These are phyloP conservation scores for Nitzschia sp. DNA, from an alignment of 108 stramenopile species.

Conservation along the genomic window DNA sequence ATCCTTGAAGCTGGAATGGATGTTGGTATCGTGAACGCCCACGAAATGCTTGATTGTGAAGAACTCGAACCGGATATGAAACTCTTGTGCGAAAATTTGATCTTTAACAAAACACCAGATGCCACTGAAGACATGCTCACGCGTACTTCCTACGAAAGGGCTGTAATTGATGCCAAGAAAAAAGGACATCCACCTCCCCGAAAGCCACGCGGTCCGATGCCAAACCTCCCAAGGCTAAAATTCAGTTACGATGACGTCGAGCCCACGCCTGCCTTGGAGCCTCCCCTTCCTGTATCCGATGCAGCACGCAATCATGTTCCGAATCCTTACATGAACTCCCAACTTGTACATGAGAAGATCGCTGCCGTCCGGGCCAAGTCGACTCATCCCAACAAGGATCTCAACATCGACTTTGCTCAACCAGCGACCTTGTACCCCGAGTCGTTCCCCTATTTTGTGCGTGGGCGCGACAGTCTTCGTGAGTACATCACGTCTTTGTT, in stretches of 20 bases:
- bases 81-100: slow-evolving; percentile 79
- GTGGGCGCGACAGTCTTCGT: slow-evolving; percentile 90
- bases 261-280: slow-evolving; percentile 78
- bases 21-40: slow-evolving; percentile 99
- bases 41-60: slow-evolving; percentile 84
- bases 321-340: slow-evolving; percentile 79
- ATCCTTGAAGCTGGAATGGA: slow-evolving; percentile 97
- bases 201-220: slow-evolving; percentile 51
- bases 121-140: slow-evolving; percentile 96
- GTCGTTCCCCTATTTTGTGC: slow-evolving; percentile 88
- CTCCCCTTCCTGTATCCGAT: slow-evolving; percentile 85
- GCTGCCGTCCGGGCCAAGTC: slow-evolving; percentile 72
- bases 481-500: slow-evolving; percentile 89
- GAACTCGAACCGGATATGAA: slow-evolving; percentile 90
- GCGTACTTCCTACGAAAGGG: slow-evolving; percentile 84
- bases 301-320: slow-evolving; percentile 84
- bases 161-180: slow-evolving; percentile 72
- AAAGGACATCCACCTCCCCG: slow-evolving; percentile 76
- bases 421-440: slow-evolving; percentile 59
- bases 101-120: slow-evolving; percentile 80
- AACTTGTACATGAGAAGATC: slow-evolving; percentile 79
- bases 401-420: slow-evolving; percentile 82
- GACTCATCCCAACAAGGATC: slow-evolving; percentile 72
- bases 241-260: slow-evolving; percentile 82
- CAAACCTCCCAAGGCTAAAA: slow-evolving; percentile 48